Conservation (phyloP, 306 rosid genomes). For the Pterocarpus santalinus region DNA sequence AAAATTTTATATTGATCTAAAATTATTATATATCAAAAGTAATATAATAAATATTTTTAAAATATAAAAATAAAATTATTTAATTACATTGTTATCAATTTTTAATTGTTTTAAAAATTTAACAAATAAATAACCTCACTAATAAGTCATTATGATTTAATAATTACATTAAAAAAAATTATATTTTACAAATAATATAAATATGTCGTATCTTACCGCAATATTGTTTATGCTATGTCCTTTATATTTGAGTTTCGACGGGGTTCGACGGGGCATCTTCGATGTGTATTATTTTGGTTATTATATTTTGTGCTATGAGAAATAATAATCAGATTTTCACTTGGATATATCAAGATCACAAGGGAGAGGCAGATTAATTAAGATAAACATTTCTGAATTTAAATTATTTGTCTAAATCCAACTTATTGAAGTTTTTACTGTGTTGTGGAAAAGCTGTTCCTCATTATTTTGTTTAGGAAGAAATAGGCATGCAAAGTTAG, state of each 20-base stretch:
- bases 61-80: too few relatives aligned
- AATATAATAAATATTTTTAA: too few relatives aligned
- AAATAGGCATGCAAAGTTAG: constrained; percentile 45
- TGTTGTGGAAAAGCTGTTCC: constrained; percentile 2
- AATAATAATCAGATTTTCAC: neutral
- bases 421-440: neutral
- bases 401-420: neutral
- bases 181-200: too few relatives aligned
- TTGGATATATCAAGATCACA: neutral
- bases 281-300: neutral
- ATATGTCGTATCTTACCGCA: too few relatives aligned
- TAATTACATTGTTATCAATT: too few relatives aligned
- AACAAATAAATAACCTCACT: too few relatives aligned
- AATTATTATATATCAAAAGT: too few relatives aligned
- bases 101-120: too few relatives aligned
- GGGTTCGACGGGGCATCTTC: neutral
- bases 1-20: too few relatives aligned
- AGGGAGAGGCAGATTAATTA: neutral
- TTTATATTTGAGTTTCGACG: neutral
- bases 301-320: neutral
- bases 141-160: too few relatives aligned
- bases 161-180: too few relatives aligned
- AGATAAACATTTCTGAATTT: neutral
- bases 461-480: constrained; percentile 34
- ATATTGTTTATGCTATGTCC: too few relatives aligned